phyloP scores from a whole-genome alignment of 306 rosid genomes.

The Prunus fruticosa region DNA sequence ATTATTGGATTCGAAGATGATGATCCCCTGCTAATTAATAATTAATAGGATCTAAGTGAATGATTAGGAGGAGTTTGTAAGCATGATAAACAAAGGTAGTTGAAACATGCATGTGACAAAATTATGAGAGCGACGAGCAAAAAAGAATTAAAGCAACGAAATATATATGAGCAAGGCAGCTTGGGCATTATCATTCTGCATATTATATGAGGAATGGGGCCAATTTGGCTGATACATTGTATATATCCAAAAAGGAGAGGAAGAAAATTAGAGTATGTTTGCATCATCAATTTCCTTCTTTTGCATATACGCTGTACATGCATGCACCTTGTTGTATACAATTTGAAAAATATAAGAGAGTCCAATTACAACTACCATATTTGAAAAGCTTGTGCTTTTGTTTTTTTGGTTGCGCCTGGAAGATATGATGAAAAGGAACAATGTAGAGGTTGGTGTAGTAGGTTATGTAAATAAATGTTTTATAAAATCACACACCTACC shows the following conservation, averaged over 20 bases:
- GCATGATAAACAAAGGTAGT: slow-evolving; percentile 31
- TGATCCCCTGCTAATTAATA: slow-evolving; percentile 1
- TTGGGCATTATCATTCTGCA: neutral
- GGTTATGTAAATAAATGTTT: neutral
- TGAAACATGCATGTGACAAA: slow-evolving; percentile 45
- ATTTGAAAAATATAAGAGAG: neutral
- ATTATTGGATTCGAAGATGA: slow-evolving; percentile 1
- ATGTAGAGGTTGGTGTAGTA: neutral
- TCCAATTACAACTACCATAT: neutral
- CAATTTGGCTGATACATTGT: neutral
- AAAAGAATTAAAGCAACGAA: slow-evolving; percentile 21
- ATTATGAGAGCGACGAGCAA: slow-evolving; percentile 19
- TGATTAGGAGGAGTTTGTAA: slow-evolving; percentile 42
- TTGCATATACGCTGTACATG: neutral
- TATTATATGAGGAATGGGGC: neutral
- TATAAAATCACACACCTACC: too few relatives aligned
- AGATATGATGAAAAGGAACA: neutral
- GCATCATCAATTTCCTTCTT: neutral
- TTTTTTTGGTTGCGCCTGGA: neutral
- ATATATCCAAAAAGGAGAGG: neutral
- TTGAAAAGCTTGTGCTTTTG: neutral
- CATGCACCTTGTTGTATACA: slow-evolving; percentile 17
- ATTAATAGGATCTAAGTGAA: slow-evolving; percentile 46
- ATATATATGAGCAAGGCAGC: neutral
- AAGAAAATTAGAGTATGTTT: neutral